Base-by-base conservation (phyloP, 108 stramenopile genomes). In the Cyclotella atomus region DNA sequence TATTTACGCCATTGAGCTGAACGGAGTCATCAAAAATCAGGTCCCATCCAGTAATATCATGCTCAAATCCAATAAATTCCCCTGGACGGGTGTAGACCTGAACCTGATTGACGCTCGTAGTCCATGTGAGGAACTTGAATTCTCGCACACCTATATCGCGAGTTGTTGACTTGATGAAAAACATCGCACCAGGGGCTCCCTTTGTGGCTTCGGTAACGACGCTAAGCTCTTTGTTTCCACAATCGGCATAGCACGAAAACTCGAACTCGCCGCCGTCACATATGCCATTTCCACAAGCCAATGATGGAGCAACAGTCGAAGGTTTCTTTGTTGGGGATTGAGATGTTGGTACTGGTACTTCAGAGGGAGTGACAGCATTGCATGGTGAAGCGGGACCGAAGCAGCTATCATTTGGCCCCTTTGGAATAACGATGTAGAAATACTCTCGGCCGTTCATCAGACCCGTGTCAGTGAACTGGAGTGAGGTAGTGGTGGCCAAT, bases 371-470 rank as follows among this genome's bases (percentile, higher is more conserved):
- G 28, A 56, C 27, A 25, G 55, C 7, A 24, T 7, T 56, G 17
- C 55, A 56, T 16, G 25, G 17, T 28, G 55, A 56, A 15, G 55
- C 55, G 3, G 55, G 55, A 12, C 55, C 55, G 10, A 56, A 56
- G 28, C 28, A 56, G 16, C 6, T 12, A 28, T 30, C 47, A 49
- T 49, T 49, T 7, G 29, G 29, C 9, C 55, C 28, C 28, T 56
- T 30, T 9, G 47, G 47, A 49, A 61, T 52, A 16, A 69, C 68
- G 16, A 69, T 43, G 25, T 57, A 69, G 55, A 56, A 57, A 33
- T 69, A 69, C 50, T 74, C 73, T 38, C 63, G 64, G 16, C 64
- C 73, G 45, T 74, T 65, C 54, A 54, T 49, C 35, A 74, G 44
- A 2, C 73, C 64, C 10, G 47, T 49, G 47, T 49, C 47, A n/a